phyloP scores from a whole-genome alignment of 768 basidiomycete genomes.

The Rubroboletus satanas region DNA sequence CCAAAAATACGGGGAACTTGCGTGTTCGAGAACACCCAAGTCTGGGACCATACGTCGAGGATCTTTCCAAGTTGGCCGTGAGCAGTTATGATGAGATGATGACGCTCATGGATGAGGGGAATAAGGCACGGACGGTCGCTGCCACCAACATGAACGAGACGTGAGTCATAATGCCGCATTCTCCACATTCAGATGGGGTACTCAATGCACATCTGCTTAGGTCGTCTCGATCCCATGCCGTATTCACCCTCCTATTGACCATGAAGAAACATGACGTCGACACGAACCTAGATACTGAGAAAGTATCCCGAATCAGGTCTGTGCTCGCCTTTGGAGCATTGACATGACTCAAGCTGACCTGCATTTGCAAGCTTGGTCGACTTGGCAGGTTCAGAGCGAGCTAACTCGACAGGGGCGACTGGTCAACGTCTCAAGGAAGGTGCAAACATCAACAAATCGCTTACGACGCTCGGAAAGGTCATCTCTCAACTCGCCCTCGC shows the following conservation, averaged over 20 bases:
- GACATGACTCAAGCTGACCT: slow-evolving; percentile 8
- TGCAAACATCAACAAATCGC: slow-evolving; percentile 97
- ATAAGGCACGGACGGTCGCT: slow-evolving; percentile 96
- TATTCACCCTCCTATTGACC: slow-evolving; percentile 91
- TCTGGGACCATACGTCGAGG: slow-evolving; percentile 97
- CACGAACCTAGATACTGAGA: slow-evolving; percentile 92
- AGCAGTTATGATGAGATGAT: slow-evolving; percentile 95
- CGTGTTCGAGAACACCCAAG: slow-evolving; percentile 97
- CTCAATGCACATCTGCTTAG: slow-evolving; percentile 36
- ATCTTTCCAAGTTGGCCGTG: slow-evolving; percentile 90
- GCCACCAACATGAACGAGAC: slow-evolving; percentile 99
- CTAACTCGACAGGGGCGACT: slow-evolving; percentile 96
- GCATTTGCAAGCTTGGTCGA: slow-evolving; percentile 72
- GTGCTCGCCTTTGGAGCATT: slow-evolving; percentile 15
- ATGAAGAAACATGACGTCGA: slow-evolving; percentile 84
- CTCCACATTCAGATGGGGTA: neutral
- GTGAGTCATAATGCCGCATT: slow-evolving; percentile 39
- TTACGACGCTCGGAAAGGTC: slow-evolving; percentile 97
- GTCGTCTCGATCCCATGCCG: slow-evolving; percentile 95
- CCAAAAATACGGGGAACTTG: slow-evolving; percentile 93
- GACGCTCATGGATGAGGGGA: slow-evolving; percentile 99
- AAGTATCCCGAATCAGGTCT: slow-evolving; percentile 95
- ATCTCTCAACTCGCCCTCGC: slow-evolving; percentile 82
- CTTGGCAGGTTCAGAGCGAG: slow-evolving; percentile 94
- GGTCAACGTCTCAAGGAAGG: slow-evolving; percentile 96